Conservation (phyloP, 805 yeast genomes). For the Cyberlindnera lachancei region DNA sequence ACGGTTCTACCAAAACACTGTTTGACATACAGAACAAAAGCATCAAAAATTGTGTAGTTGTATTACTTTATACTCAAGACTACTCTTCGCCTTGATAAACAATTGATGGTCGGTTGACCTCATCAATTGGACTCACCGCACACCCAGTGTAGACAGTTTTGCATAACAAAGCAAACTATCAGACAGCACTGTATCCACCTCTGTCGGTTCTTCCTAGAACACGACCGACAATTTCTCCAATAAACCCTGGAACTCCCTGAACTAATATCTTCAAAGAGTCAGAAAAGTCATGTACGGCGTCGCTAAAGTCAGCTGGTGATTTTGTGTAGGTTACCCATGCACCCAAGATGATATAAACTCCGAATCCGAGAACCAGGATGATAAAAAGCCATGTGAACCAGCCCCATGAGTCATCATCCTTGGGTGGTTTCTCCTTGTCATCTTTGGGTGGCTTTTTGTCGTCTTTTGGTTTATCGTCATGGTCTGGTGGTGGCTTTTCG, state of each 20-base stretch:
- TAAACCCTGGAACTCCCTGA: conserved; percentile 55
- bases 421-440: conserved; percentile 12
- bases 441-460: conserved; percentile 26
- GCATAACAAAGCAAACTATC: too few relatives aligned
- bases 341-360: conserved; percentile 64
- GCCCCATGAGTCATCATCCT: conserved; percentile 54
- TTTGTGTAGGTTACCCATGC: conserved; percentile 73
- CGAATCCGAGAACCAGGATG: conserved; percentile 57
- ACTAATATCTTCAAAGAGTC: conserved; percentile 57
- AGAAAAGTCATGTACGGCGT: conserved; percentile 62
- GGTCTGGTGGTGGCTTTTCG: conserved; percentile 13
- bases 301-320: conserved; percentile 60
- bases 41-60: too few relatives aligned
- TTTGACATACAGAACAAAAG: too few relatives aligned
- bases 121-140: too few relatives aligned
- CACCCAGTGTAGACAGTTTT: too few relatives aligned
- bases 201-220: conserved; percentile 58
- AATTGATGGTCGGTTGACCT: too few relatives aligned
- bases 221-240: conserved; percentile 59
- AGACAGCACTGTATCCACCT: conserved; percentile 94
- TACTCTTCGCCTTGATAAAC: too few relatives aligned
- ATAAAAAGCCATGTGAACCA: conserved; percentile 80
- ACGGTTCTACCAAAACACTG: too few relatives aligned
- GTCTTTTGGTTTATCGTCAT: conserved; percentile 17
- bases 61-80: too few relatives aligned